Evolutionary conservation across 1,284 basidiomycete genomes (phyloP), one percentile per base, ranked within the genome.

Genomic region (Ustilago tritici): DNA sequence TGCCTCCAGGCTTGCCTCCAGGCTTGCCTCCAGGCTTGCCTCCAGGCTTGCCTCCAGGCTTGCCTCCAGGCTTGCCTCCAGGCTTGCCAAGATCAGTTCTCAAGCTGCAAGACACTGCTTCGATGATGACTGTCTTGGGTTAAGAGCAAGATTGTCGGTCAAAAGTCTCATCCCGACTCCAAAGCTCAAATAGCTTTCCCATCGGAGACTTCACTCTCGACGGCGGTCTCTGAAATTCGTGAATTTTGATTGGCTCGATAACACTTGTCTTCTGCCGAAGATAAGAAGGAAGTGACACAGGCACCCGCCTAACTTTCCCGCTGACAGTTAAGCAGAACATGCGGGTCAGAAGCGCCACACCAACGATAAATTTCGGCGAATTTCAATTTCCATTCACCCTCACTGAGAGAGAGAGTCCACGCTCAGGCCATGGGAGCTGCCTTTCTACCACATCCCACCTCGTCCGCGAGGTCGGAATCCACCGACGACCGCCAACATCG

Each of bases 171-270:
- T 50, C n/a, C 49, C 28, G 40, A 53, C 49, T 28, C 15, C 3
- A 28, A 47, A 40, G 50, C 41, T 11, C 23, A 59, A 28, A 59
- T 59, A n/a, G 32, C 17, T 31, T 57, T 58, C 50, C 50, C 32
- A 32, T 35, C 54, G 15, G 14, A 54, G 49, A 28, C 49, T 32
- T 5, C 10, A 43, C 40, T 7, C 40, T 41, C 6, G 4, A 17
- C 11, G 14, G 2, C 49, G 31, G 49, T 50, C 31, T 50, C 31
- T 50, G 31, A 50, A 65, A 56, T 61, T 54, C 38, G 28, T 40
- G 46, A 32, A 35, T 35, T 58, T 35, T 70, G 58, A 70, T 70
- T 70, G 68, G 68, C 49, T 59, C 41, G 68, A 70, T 70, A 70
- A 65, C 40, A 50, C 11, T 2, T 31, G 1, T 14, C 15, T 17